phyloP scores from a whole-genome alignment of 441 rosid genomes.

The Jatropha multifida region DNA sequence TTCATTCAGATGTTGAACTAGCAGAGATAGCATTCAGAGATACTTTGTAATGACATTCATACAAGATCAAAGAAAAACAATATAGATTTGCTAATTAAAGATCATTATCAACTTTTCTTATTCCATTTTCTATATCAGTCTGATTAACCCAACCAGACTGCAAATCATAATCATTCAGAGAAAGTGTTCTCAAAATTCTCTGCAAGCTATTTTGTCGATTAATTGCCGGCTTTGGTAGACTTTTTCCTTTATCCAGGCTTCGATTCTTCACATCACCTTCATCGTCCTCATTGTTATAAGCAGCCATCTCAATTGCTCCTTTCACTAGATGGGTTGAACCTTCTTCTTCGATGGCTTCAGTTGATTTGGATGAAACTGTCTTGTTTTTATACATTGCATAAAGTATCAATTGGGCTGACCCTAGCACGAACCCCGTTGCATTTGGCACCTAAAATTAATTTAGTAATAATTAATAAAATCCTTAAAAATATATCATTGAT shows the following conservation, averaged over 20 bases:
- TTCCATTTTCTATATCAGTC: neutral
- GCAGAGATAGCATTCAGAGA: no score
- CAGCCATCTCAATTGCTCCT: neutral
- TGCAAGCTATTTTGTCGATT: constrained; percentile 8
- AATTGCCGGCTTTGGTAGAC: neutral
- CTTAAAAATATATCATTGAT: no score
- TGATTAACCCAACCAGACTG: constrained; percentile 6
- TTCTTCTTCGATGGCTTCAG: neutral
- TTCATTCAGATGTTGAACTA: no score
- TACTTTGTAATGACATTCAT: no score
- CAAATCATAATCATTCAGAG: constrained; percentile 8
- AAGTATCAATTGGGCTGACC: constrained; percentile 15
- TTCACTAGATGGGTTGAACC: neutral
- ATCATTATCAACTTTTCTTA: neutral
- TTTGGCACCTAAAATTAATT: constrained; percentile 6
- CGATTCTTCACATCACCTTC: neutral
- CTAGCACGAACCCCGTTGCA: constrained; percentile 7
- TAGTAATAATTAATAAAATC: neutral
- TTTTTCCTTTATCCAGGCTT: constrained; percentile 2
- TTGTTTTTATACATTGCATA: constrained; percentile 22
- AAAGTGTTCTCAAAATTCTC: constrained; percentile 1
- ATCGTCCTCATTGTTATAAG: neutral
- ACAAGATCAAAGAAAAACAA: no score
- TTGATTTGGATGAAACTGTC: constrained; percentile 6
- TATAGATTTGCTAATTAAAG: neutral